Conservation (phyloP, 2,329 filamentous ascomycete species). For the Sporothrix phasma region DNA sequence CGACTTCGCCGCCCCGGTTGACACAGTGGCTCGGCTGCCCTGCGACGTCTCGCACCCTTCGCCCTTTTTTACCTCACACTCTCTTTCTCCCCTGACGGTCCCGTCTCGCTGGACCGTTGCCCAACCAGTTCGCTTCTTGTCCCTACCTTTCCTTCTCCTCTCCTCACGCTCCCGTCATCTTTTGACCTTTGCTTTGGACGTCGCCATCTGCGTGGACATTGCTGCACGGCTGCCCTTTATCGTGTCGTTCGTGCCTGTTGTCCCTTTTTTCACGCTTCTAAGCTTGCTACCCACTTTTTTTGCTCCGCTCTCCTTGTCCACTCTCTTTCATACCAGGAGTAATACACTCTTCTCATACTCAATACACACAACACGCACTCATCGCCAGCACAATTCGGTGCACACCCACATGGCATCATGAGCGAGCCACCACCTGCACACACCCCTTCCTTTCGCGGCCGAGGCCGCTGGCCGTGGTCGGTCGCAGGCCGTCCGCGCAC, state of each 20-base stretch:
- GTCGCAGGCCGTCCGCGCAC: slow-evolving; percentile 21
- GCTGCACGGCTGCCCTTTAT: neutral
- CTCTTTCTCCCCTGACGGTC: neutral
- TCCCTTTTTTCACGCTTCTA: slow-evolving; percentile 1
- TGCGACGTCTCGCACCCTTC: neutral
- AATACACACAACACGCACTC: neutral
- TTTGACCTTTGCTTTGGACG: neutral
- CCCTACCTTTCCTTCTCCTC: neutral
- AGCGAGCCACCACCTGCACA: slow-evolving; percentile 16
- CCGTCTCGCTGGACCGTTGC: neutral
- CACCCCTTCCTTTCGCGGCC: slow-evolving; percentile 17
- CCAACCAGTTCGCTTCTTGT: too few species aligned
- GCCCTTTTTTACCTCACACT: neutral
- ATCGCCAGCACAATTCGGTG: neutral
- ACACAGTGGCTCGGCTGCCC: neutral
- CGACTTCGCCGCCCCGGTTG: neutral
- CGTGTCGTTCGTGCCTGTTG: neutral
- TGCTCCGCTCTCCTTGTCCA: neutral
- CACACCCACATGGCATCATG: slow-evolving; percentile 20
- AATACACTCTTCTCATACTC: neutral
- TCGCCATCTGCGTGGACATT: too few species aligned
- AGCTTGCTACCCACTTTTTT: neutral
- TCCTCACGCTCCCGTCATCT: neutral
- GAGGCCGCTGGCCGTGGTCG: slow-evolving; percentile 30
- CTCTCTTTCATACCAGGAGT: neutral